These are phyloP conservation scores for Russula sp. DNA, from an alignment of 768 basidiomycete genomes.

Conservation along the genomic window DNA sequence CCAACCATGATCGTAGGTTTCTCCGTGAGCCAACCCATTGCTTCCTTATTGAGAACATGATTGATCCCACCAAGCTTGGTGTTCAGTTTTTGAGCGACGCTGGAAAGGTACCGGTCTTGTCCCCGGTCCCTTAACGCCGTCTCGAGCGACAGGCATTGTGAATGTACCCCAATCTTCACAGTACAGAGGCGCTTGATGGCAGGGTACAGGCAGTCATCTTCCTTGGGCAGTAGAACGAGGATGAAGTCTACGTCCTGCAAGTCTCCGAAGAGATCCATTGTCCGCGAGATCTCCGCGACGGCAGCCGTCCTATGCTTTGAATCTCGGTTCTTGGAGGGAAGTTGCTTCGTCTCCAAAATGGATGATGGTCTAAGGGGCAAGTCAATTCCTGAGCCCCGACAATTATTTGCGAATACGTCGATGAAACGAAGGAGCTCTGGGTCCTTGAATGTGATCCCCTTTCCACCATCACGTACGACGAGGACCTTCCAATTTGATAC, in stretches of 20 bases:
- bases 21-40: constrained; percentile 58
- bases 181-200: constrained; percentile 76
- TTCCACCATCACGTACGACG: constrained; percentile 45
- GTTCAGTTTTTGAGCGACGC: constrained; percentile 75
- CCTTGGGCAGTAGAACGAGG: constrained; percentile 57
- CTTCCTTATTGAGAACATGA: constrained; percentile 49
- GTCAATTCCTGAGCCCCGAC: constrained; percentile 50
- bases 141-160: constrained; percentile 56
- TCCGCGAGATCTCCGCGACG: constrained; percentile 32
- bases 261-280: constrained; percentile 22
- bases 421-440: constrained; percentile 39
- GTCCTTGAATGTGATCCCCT: constrained; percentile 31
- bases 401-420: constrained; percentile 47
- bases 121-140: constrained; percentile 52
- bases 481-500: constrained; percentile 61
- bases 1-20: constrained; percentile 77
- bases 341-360: constrained; percentile 30
- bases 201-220: constrained; percentile 72
- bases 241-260: constrained; percentile 49
- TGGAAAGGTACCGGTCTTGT: constrained; percentile 78
- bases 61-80: constrained; percentile 79
- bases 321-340: constrained; percentile 28
- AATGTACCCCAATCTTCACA: constrained; percentile 64
- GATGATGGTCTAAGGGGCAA: constrained; percentile 34
- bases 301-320: constrained; percentile 32